Conservation (phyloP, 345 rosid species). For the Nephelium lappaceum region DNA sequence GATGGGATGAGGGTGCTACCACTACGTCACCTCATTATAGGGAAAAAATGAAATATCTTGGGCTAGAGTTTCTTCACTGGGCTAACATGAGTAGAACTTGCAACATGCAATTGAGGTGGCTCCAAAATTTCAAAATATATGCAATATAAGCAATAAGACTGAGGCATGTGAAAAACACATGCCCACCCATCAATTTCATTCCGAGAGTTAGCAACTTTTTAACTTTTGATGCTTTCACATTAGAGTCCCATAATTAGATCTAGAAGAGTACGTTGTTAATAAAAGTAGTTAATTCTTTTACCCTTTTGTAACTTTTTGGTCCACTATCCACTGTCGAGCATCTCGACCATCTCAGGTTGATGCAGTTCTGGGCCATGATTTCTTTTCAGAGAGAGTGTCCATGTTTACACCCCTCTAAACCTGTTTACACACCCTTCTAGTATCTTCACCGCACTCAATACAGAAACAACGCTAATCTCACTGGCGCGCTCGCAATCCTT, state of each 20-base stretch:
- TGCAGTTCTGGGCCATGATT: not conserved
- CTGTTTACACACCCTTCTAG: no score
- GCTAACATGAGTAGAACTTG: no score
- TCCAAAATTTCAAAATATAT: not conserved
- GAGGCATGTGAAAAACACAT: not conserved
- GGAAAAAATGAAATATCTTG: no score
- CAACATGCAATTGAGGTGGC: not conserved
- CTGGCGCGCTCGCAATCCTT: no score
- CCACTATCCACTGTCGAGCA: not conserved
- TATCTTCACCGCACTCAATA: no score
- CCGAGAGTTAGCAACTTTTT: not conserved
- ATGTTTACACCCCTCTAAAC: no score
- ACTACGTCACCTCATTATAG: no score
- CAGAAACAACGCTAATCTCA: no score
- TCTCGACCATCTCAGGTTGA: not conserved
- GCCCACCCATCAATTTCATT: not conserved
- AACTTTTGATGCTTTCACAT: constrained; percentile 4
- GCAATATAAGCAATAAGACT: not conserved
- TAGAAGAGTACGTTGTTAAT: not conserved
- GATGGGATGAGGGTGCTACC: no score
- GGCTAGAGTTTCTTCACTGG: no score
- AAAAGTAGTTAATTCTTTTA: not conserved
- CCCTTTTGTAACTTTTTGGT: not conserved
- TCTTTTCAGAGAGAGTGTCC: not conserved
- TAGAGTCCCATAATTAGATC: not conserved